These are phyloP conservation scores for Diddensiella transvaalensis DNA, from an alignment of 805 yeast genomes.

Conservation along the genomic window DNA sequence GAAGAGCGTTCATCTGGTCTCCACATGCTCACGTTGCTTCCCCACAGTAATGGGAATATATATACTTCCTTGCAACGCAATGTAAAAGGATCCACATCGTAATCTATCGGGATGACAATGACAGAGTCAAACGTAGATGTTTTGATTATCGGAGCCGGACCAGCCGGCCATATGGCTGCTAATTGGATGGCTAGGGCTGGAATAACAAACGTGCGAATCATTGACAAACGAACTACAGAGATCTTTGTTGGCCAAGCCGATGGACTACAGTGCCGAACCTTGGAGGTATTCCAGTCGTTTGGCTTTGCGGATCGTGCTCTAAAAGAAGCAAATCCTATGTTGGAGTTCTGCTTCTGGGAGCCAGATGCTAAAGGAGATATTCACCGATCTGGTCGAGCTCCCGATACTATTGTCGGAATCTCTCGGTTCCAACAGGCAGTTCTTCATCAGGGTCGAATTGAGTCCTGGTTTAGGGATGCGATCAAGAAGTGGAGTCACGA, in stretches of 20 bases:
- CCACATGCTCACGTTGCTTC: too few relatives aligned
- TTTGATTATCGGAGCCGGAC: slow-evolving; percentile 39
- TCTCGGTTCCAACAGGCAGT: slow-evolving; percentile 23
- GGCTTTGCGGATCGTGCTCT: slow-evolving; percentile 31
- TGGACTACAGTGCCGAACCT: slow-evolving; percentile 34
- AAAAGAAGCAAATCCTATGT: slow-evolving; percentile 31
- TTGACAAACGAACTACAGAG: slow-evolving; percentile 33
- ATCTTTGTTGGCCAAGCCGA: slow-evolving; percentile 37
- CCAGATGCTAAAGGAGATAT: slow-evolving; percentile 30
- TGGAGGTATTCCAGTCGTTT: slow-evolving; percentile 32
- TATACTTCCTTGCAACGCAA: neutral
- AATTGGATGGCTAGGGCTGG: slow-evolving; percentile 34
- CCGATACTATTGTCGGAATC: slow-evolving; percentile 32
- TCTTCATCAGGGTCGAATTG: slow-evolving; percentile 35
- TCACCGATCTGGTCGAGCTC: slow-evolving; percentile 27
- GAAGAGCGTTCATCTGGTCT: too few relatives aligned
- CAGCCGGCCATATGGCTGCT: slow-evolving; percentile 39
- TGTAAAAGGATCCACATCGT: too few relatives aligned
- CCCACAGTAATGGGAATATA: neutral
- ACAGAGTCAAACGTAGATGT: slow-evolving; percentile 28
- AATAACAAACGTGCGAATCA: slow-evolving; percentile 26
- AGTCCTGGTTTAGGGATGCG: slow-evolving; percentile 29
- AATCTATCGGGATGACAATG: slow-evolving; percentile 2
- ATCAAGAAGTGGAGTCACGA: slow-evolving; percentile 21
- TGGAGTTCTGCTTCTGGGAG: slow-evolving; percentile 35